phyloP scores from a whole-genome alignment of 345 rosid species.

The Geranium rotundifolium region DNA sequence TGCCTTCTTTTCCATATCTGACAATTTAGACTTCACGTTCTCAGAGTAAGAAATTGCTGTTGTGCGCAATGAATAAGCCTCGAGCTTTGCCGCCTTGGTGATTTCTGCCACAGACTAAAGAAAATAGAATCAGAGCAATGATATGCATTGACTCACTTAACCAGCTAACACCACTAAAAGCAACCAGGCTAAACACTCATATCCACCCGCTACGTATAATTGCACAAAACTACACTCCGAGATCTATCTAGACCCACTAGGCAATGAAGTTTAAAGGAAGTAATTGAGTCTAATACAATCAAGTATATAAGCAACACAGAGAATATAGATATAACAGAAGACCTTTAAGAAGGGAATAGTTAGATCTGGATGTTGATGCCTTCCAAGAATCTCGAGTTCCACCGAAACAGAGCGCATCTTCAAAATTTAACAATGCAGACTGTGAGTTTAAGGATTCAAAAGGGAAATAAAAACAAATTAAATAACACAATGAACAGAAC shows the following conservation, averaged over 20 bases:
- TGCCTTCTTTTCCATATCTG: conserved; percentile 19
- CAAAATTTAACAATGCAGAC: conserved; percentile 10
- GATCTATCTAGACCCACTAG: too few species aligned
- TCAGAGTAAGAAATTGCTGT: conserved; percentile 36
- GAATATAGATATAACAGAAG: neutral
- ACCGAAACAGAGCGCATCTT: conserved; percentile 76
- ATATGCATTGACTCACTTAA: too few species aligned
- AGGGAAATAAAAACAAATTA: neutral
- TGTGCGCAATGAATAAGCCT: conserved; percentile 48
- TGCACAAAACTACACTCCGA: too few species aligned
- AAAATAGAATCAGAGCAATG: conserved; percentile 8
- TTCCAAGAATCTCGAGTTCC: conserved; percentile 85
- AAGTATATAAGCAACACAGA: neutral
- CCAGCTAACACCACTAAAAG: too few species aligned
- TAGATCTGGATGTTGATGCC: conserved; percentile 84
- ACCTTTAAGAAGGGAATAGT: conserved; percentile 87
- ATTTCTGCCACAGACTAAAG: conserved; percentile 73
- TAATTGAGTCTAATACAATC: too few species aligned
- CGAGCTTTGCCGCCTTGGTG: conserved; percentile 58
- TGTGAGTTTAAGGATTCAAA: neutral
- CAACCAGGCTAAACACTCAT: too few species aligned
- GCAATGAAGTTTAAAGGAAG: too few species aligned
- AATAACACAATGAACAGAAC: neutral
- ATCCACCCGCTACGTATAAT: too few species aligned
- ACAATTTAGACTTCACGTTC: conserved; percentile 34